These are phyloP conservation scores for Termitomyces sp. DNA, from an alignment of 768 basidiomycete genomes.

Conservation along the genomic window DNA sequence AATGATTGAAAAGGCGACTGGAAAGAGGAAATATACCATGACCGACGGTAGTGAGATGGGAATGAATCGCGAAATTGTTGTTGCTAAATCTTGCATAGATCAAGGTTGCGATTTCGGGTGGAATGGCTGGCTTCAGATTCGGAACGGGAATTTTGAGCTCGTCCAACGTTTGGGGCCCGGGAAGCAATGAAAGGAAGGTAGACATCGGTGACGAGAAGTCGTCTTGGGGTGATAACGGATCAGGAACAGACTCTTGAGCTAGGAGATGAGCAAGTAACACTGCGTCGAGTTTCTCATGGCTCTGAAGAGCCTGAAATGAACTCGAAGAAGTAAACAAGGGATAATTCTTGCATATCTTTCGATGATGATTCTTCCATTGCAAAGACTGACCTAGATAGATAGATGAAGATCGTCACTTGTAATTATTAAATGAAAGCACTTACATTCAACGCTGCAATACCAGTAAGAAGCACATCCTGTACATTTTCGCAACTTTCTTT, in stretches of 20 bases:
- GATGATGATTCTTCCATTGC: slow-evolving; percentile 66
- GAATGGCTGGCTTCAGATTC: slow-evolving; percentile 25
- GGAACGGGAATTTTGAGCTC: slow-evolving; percentile 18
- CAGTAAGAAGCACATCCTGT: slow-evolving; percentile 64
- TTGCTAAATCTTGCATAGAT: slow-evolving; percentile 65
- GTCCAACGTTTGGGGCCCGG: slow-evolving; percentile 25
- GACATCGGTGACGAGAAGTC: slow-evolving; percentile 19
- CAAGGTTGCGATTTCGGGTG: slow-evolving; percentile 20
- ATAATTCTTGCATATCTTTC: slow-evolving; percentile 58
- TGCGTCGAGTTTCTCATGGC: slow-evolving; percentile 54
- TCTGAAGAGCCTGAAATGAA: slow-evolving; percentile 40
- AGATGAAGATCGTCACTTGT: background rate
- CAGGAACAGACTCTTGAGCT: slow-evolving; percentile 28
- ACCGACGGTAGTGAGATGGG: slow-evolving; percentile 61
- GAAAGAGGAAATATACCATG: slow-evolving; percentile 75
- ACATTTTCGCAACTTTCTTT: slow-evolving; percentile 43
- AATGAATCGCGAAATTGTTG: slow-evolving; percentile 78
- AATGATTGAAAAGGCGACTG: slow-evolving; percentile 81
- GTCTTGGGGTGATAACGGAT: slow-evolving; percentile 13
- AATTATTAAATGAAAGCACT: slow-evolving; percentile 15
- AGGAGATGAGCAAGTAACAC: slow-evolving; percentile 60
- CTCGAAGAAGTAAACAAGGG: slow-evolving; percentile 39
- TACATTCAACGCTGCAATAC: slow-evolving; percentile 68
- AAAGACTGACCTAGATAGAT: slow-evolving; percentile 49
- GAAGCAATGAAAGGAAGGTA: slow-evolving; percentile 39